Evolutionary conservation across 306 rosid genomes (phyloP).

Genomic region (Quercus wislizeni): DNA sequence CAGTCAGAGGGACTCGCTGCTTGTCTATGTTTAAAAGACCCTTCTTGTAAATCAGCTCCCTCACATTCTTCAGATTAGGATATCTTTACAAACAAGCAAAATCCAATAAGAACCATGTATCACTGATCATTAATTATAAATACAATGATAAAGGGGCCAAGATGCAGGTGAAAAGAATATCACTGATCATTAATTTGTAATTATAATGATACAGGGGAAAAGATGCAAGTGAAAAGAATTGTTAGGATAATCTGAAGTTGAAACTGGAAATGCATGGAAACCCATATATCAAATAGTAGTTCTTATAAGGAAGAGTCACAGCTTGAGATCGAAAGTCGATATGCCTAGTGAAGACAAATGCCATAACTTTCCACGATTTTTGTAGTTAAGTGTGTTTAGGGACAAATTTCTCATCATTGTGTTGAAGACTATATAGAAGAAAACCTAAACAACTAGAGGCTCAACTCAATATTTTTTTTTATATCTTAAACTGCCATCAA

Average conservation of each 20-base stretch:
- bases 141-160: not conserved
- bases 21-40: constrained; percentile 55
- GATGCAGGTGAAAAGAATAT: not conserved
- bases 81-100: constrained; percentile 46
- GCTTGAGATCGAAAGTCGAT: no score
- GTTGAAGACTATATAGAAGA: no score
- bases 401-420: no score
- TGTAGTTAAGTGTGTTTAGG: no score
- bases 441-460: no score
- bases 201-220: not conserved
- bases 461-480: no score
- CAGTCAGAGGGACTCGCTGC: constrained; percentile 83
- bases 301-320: no score
- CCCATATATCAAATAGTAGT: no score
- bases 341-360: no score
- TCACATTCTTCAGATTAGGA: constrained; percentile 74
- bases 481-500: no score
- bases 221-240: not conserved
- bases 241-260: not conserved
- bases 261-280: no score
- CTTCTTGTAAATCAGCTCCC: constrained; percentile 76
- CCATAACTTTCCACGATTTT: no score
- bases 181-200: not conserved
- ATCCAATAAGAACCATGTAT: constrained; percentile 5
- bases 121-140: not conserved